These are phyloP conservation scores for Ophiostoma pallidulum DNA, from an alignment of 2,329 filamentous ascomycete genomes.

Conservation along the genomic window DNA sequence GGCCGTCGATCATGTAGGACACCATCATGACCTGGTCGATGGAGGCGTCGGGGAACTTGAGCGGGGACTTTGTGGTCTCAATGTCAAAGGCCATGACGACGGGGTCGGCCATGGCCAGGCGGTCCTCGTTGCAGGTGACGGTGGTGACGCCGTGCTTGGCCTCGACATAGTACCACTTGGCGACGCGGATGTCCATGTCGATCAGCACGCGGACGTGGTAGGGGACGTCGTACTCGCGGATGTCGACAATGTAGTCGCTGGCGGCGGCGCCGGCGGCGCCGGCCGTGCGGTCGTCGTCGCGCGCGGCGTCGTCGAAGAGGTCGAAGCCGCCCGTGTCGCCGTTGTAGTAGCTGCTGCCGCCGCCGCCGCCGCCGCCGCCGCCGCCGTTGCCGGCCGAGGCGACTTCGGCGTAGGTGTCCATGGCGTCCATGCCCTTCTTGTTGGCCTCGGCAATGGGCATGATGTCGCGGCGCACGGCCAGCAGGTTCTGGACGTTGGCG, in stretches of 20 bases:
- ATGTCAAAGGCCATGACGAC: conserved; percentile 99
- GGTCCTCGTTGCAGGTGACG: conserved; percentile 77
- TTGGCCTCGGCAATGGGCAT: conserved; percentile 93
- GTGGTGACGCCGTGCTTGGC: conserved; percentile 82
- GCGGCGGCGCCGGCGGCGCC: conserved; percentile 70
- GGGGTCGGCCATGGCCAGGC: conserved; percentile 82
- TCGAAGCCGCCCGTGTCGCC: conserved; percentile 63
- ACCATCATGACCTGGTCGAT: conserved; percentile 99
- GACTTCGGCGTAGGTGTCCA: conserved; percentile 98
- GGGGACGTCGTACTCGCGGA: conserved; percentile 97
- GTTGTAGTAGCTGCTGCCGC: conserved; percentile 39
- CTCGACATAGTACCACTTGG: conserved; percentile 94
- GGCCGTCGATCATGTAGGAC: conserved; percentile 99
- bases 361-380: conserved; percentile 24
- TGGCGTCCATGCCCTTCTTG: conserved; percentile 88
- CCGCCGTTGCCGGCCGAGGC: conserved; percentile 57
- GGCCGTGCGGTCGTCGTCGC: conserved; percentile 75
- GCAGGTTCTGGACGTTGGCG: conserved; percentile 73
- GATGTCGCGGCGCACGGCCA: conserved; percentile 75
- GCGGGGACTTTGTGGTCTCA: conserved; percentile 87
- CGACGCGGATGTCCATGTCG: conserved; percentile 90
- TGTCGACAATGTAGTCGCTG: conserved; percentile 96
- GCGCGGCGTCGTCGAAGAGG: conserved; percentile 79
- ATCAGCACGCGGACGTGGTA: conserved; percentile 99
- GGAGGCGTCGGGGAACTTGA: conserved; percentile 92